phyloP scores from a whole-genome alignment of 495 filamentous ascomycete genomes.

The Penicillium desertorum region DNA sequence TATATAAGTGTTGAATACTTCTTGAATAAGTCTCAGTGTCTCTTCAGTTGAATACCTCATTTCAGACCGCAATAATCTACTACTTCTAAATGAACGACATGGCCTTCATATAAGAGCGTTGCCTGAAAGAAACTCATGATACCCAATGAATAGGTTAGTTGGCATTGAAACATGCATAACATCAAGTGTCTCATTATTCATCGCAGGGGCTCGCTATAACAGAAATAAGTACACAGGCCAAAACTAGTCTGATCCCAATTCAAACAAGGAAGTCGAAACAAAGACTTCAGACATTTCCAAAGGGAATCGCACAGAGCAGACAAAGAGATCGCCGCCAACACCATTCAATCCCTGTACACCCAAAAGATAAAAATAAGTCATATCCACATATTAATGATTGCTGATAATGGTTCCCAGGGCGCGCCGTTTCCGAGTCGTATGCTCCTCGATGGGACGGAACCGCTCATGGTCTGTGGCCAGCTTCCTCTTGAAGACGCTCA shows the following conservation, averaged over 20 bases:
- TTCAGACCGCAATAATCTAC: background rate
- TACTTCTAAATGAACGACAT: background rate
- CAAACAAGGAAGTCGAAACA: slow-evolving; percentile 13
- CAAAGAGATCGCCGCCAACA: slow-evolving; percentile 25
- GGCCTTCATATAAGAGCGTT: background rate
- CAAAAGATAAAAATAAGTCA: slow-evolving; percentile 23
- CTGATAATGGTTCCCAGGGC: slow-evolving; percentile 39
- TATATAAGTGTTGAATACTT: background rate
- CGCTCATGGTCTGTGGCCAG: slow-evolving; percentile 71
- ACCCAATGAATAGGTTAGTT: slow-evolving; percentile 7
- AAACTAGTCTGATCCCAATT: slow-evolving; percentile 11
- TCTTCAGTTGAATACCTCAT: background rate
- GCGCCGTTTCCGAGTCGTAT: slow-evolving; percentile 32
- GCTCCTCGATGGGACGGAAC: slow-evolving; percentile 42
- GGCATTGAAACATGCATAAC: slow-evolving; percentile 24
- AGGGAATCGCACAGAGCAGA: slow-evolving; percentile 9
- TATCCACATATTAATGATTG: slow-evolving; percentile 28
- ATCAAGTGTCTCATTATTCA: slow-evolving; percentile 31
- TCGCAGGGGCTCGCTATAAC: slow-evolving; percentile 27
- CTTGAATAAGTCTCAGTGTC: background rate
- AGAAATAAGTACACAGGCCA: slow-evolving; percentile 27
- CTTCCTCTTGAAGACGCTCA: slow-evolving; percentile 80
- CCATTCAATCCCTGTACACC: slow-evolving; percentile 27
- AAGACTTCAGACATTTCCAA: background rate
- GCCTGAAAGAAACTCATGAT: slow-evolving; percentile 7